These are phyloP conservation scores for Aureobasidium leucospermi DNA, from an alignment of 2,329 filamentous ascomycete species.

Conservation along the genomic window DNA sequence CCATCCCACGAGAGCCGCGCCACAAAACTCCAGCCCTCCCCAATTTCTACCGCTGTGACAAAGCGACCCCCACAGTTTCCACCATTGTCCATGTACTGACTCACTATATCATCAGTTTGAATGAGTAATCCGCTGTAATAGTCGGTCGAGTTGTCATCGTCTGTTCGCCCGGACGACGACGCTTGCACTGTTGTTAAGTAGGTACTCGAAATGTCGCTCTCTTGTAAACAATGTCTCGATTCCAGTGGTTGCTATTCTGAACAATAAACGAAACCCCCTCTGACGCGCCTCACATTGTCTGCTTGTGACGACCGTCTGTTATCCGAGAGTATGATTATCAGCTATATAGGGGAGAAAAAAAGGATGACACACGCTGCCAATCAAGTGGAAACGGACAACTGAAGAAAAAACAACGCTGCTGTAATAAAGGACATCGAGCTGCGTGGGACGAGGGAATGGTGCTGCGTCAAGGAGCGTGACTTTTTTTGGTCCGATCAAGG, in stretches of 20 bases:
- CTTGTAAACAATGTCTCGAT: neutral
- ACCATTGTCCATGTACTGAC: neutral
- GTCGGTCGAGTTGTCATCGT: too few relatives aligned
- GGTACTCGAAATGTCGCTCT: neutral
- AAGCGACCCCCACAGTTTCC: neutral
- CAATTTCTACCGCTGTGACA: neutral
- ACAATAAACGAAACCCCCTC: neutral
- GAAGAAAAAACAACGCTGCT: constrained; percentile 5
- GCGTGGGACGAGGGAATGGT: constrained; percentile 3
- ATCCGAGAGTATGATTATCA: constrained; percentile 12
- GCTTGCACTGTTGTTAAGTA: too few relatives aligned
- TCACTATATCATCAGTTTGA: neutral
- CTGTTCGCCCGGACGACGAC: too few relatives aligned
- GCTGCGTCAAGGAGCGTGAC: constrained; percentile 17
- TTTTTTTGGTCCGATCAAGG: constrained; percentile 7
- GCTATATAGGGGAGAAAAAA: constrained; percentile 5
- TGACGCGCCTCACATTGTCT: neutral
- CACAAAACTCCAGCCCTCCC: neutral
- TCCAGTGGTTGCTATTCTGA: neutral
- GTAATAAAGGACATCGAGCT: constrained; percentile 1
- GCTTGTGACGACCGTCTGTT: neutral
- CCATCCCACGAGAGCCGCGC: neutral
- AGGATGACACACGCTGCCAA: neutral
- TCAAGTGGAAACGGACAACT: neutral
- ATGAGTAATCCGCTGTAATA: neutral